Percentiles rank a stretch among this genome's conserved stretches.
phyloP scores from a whole-genome alignment of 495 filamentous ascomycete species.

The Trichoderma asperelloides region DNA sequence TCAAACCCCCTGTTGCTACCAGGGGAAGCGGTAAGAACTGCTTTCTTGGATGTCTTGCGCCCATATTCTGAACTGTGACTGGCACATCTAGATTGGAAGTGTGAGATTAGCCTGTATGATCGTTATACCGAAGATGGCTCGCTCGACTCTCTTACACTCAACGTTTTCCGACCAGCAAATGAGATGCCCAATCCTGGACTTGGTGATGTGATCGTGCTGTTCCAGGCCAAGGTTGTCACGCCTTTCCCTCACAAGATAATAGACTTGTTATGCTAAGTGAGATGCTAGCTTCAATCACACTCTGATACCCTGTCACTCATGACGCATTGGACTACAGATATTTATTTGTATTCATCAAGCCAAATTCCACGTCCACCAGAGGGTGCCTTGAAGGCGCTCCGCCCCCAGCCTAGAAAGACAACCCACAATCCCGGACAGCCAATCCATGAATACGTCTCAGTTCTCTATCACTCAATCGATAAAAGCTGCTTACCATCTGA shows the following conservation, averaged over 20 bases:
- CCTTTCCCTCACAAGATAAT: background rate
- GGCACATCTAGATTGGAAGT: constrained; percentile 31
- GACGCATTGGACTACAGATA: constrained; percentile 22
- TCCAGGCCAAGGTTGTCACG: constrained; percentile 26
- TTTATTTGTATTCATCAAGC: constrained; percentile 30
- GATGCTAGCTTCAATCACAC: constrained; percentile 23
- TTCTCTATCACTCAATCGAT: constrained; percentile 30
- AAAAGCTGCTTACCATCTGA: constrained; percentile 34
- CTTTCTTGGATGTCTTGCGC: constrained; percentile 10
- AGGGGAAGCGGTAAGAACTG: constrained; percentile 29
- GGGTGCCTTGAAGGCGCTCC: constrained; percentile 19
- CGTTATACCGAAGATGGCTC: constrained; percentile 25
- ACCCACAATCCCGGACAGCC: background rate
- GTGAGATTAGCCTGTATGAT: constrained; percentile 29
- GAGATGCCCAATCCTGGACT: constrained; percentile 31
- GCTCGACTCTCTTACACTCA: constrained; percentile 22
- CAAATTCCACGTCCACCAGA: constrained; percentile 30
- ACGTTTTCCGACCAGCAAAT: constrained; percentile 32
- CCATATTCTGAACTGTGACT: background rate
- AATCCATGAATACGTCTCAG: constrained; percentile 31
- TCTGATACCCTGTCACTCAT: constrained; percentile 28
- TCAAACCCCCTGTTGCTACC: constrained; percentile 31
- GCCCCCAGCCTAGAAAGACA: background rate
- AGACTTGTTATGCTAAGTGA: background rate
- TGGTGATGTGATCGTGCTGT: constrained; percentile 34